These are phyloP conservation scores for Aspergillus terreus DNA, from an alignment of 2,329 filamentous ascomycete species.

Conservation along the genomic window DNA sequence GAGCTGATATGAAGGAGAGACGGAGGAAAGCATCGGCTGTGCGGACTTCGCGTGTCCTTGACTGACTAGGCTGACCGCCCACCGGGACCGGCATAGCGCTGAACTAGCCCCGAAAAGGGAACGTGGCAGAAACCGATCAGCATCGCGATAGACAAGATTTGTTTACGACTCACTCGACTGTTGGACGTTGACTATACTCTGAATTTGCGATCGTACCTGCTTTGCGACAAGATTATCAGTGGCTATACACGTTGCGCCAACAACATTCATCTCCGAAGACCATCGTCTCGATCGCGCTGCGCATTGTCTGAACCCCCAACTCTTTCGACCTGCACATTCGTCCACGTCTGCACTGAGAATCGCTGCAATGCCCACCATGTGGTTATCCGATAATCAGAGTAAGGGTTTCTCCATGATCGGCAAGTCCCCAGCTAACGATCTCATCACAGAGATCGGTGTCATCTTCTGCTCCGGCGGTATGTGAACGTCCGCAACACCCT, in stretches of 20 bases:
- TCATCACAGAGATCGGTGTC: conserved; percentile 85
- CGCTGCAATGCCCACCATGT: conserved; percentile 77
- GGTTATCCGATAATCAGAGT: conserved; percentile 96
- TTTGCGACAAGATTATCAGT: too few relatives aligned
- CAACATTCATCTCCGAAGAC: not conserved
- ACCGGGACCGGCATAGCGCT: conserved; percentile 9
- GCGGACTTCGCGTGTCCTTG: not conserved
- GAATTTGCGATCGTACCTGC: not conserved
- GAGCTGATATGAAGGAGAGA: not conserved
- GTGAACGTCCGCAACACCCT: conserved; percentile 41
- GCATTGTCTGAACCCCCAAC: too few relatives aligned
- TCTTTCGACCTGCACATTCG: too few relatives aligned
- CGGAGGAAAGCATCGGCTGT: not conserved
- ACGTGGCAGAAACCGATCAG: conserved; percentile 22
- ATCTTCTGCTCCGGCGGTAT: conserved; percentile 96
- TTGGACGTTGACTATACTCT: not conserved
- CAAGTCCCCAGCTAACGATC: conserved; percentile 15
- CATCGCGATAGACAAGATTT: not conserved
- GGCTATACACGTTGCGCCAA: not conserved
- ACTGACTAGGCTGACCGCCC: conserved; percentile 16
- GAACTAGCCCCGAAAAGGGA: conserved; percentile 8
- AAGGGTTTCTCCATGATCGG: conserved; percentile 33
- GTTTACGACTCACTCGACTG: conserved; percentile 5
- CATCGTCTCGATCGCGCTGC: too few relatives aligned
- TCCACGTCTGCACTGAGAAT: not conserved